Base-by-base conservation (phyloP, 768 basidiomycete species). In the Boletellus sp. region DNA sequence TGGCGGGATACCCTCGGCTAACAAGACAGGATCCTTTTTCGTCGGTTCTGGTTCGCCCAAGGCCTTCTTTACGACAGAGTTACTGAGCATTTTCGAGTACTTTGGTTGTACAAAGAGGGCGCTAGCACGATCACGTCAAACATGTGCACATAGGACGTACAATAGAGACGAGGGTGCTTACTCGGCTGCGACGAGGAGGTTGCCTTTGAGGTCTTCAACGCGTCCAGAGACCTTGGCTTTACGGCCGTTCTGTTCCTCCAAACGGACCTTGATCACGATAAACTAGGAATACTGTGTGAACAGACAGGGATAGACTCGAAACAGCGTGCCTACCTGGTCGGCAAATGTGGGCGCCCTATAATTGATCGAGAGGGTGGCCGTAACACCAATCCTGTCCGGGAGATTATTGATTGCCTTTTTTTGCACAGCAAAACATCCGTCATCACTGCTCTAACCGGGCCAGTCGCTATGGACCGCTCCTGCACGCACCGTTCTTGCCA, bases 311-410 rank as follows among this genome's bases (percentile, higher is more conserved):
- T 37, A 16, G 12, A 26, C 3, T 5, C 20, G 24, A 51, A 2
- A 5, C 2, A 0, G 23, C 2, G 1, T 12, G n/a, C 70, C 36
- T 54, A 84, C 90, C 75, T 91, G 92, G 66, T 95, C 90, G 0
- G 94, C 94, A 46, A 79, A 81, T 2, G 91, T 92, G 0, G 95
- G 95, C 2, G 90, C 87, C 45, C 80, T 83, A 70, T 94, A 99
- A 59, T 84, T 83, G 42, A 97, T 67, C 4, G 76, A 76, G 37
- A 99, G 74, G 37, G 80, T 87, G 2, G 94, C 95, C 0, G 95
- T 99, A 11, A 98, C 94, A 16, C 90, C 95, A 36, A 98, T 84
- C 62, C 88, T 85, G 19, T 89, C 85, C 0, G 94, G 92, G 0
- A 98, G 72, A 62, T 92, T 91, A 42, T 78, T 75, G 36, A 94